Evolutionary conservation across 1,284 basidiomycete genomes (phyloP).

Genomic region (Rhodotorula sp.): DNA sequence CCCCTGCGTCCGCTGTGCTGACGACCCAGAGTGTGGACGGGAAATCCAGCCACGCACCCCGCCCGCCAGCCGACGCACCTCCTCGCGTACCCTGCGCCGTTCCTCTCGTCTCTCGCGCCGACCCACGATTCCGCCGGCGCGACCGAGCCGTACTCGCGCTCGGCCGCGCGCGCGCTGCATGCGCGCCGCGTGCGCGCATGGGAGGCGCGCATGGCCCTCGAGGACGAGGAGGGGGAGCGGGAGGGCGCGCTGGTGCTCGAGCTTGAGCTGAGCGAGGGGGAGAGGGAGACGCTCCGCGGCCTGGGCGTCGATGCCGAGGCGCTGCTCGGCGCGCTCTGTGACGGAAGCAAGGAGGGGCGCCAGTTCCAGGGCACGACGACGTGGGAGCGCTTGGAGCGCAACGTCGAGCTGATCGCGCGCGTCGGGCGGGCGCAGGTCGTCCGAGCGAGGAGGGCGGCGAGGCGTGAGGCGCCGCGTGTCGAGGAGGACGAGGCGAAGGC

Average conservation of each 20-base stretch:
- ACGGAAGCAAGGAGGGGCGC: background rate
- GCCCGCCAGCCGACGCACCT: constrained; percentile 1
- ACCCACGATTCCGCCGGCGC: constrained; percentile 41
- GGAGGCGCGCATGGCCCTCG: background rate
- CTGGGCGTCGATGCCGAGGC: background rate
- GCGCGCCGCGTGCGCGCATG: constrained; percentile 2
- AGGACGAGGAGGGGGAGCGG: background rate
- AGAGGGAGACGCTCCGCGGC: background rate
- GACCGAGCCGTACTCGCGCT: constrained; percentile 25
- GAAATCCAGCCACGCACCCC: background rate
- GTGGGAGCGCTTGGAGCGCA: background rate
- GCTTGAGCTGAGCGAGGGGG: background rate
- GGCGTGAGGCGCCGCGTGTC: background rate
- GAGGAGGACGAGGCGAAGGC: background rate
- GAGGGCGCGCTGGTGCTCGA: background rate
- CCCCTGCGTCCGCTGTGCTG: background rate
- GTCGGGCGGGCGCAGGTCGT: constrained; percentile 4
- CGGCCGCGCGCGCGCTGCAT: constrained; percentile 10
- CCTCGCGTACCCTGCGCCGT: constrained; percentile 12
- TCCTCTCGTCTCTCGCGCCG: constrained; percentile 36
- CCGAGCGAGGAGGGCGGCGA: background rate
- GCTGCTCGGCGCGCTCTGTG: too few relatives aligned
- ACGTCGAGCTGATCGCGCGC: background rate
- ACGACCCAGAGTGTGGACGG: too few relatives aligned
- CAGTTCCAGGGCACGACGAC: background rate